Evolutionary conservation across 768 basidiomycete genomes (phyloP).

Genomic region (Collybiopsis luxurians): DNA sequence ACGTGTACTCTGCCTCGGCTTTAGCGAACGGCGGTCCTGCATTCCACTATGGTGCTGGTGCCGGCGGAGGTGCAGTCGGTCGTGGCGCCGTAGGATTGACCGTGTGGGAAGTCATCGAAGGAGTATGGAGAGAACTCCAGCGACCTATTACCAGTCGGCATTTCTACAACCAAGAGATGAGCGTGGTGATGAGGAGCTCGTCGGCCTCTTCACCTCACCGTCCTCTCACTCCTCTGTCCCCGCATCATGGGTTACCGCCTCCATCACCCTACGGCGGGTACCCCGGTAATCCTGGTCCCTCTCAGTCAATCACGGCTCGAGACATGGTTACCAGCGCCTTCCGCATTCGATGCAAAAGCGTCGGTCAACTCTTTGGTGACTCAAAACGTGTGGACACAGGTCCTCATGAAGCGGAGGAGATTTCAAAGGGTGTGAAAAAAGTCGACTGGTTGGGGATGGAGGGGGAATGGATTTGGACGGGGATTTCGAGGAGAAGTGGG

Average conservation of each 20-base stretch:
- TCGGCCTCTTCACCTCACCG: not conserved
- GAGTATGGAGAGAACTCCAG: slow-evolving; percentile 42
- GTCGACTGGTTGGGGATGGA: slow-evolving; percentile 59
- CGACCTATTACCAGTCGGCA: slow-evolving; percentile 47
- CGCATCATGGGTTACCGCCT: not conserved
- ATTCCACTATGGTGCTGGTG: not conserved
- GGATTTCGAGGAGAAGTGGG: slow-evolving; percentile 48
- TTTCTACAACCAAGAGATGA: slow-evolving; percentile 54
- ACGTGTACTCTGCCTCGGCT: slow-evolving; percentile 40
- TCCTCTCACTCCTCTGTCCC: not conserved
- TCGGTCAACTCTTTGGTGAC: slow-evolving; percentile 3
- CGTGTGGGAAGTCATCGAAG: slow-evolving; percentile 50
- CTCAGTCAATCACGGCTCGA: slow-evolving; percentile 30
- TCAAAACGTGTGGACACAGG: not conserved
- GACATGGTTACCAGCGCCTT: slow-evolving; percentile 43
- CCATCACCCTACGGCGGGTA: not conserved
- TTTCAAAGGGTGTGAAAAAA: slow-evolving; percentile 45
- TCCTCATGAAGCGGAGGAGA: slow-evolving; percentile 17
- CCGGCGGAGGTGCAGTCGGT: not conserved
- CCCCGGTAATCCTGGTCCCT: not conserved
- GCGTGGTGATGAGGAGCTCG: not conserved
- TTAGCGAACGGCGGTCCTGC: slow-evolving; percentile 40
- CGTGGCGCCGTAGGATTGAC: slow-evolving; percentile 29
- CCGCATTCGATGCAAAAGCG: slow-evolving; percentile 33
- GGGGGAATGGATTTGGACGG: slow-evolving; percentile 44